Percentiles rank a stretch among this genome's conserved stretches.
Conservation (phyloP, 495 filamentous ascomycete genomes). For the Extremus antarcticus region DNA sequence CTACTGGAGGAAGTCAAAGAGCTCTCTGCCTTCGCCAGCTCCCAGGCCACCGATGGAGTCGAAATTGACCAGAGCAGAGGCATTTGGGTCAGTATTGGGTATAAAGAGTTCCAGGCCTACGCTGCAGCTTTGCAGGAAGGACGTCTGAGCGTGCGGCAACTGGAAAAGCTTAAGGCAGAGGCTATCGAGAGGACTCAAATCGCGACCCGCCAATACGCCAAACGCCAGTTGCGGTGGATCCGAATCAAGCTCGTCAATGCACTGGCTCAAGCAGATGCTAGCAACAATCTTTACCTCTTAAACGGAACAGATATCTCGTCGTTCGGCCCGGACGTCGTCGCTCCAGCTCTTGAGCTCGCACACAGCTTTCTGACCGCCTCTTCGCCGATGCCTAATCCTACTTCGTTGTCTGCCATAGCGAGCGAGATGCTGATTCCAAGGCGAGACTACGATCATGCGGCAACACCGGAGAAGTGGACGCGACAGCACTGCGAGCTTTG, state of each 20-base stretch:
- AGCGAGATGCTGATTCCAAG: conserved; percentile 45
- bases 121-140: conserved; percentile 41
- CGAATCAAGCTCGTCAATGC: conserved; percentile 63
- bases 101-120: conserved; percentile 75
- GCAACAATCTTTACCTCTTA: conserved; percentile 55
- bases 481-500: conserved; percentile 60
- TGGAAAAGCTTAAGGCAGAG: conserved; percentile 33
- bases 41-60: conserved; percentile 38
- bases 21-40: conserved; percentile 45
- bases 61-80: conserved; percentile 61
- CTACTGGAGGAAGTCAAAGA: conserved; percentile 56
- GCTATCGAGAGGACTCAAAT: conserved; percentile 54
- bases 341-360: conserved; percentile 52
- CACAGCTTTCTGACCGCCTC: conserved; percentile 45
- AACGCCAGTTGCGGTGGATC: conserved; percentile 75
- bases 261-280: conserved; percentile 41
- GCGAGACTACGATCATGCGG: conserved; percentile 35
- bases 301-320: conserved; percentile 53
- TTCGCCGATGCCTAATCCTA: conserved; percentile 45
- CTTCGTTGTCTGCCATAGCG: conserved; percentile 49
- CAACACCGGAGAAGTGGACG: conserved; percentile 39
- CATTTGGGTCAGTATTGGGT: conserved; percentile 94
- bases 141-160: conserved; percentile 28
- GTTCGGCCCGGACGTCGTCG: conserved; percentile 50
- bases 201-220: conserved; percentile 80